Percentiles rank a stretch among this genome's conserved stretches.
phyloP scores from a whole-genome alignment of 163 green algal species.

The Chlorella variabilis region DNA sequence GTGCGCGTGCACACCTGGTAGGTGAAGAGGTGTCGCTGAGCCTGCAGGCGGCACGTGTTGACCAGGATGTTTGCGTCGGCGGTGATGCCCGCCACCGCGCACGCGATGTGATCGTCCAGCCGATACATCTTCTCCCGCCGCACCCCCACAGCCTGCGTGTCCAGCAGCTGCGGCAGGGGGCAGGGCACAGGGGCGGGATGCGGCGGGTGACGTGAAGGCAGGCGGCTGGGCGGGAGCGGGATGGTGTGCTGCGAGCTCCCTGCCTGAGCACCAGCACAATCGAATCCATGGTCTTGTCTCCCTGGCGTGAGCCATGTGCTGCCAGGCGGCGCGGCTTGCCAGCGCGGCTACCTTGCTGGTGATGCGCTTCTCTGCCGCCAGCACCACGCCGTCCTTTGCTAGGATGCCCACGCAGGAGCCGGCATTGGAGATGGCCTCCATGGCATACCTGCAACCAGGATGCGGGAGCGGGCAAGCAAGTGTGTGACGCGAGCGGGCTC shows the following conservation, averaged over 20 bases:
- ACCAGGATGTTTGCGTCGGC: constrained; percentile 99
- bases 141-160: constrained; percentile 91
- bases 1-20: constrained; percentile 71
- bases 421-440: constrained; percentile 99
- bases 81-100: constrained; percentile 96
- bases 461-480: neutral
- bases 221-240: too few relatives aligned
- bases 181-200: neutral
- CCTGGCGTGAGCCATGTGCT: too few relatives aligned
- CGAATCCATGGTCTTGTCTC: too few relatives aligned
- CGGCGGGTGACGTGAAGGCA: too few relatives aligned
- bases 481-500: constrained; percentile 31
- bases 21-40: constrained; percentile 89
- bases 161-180: constrained; percentile 80
- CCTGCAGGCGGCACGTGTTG: constrained; percentile 89
- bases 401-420: constrained; percentile 94
- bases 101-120: constrained; percentile 97
- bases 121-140: constrained; percentile 98
- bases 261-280: too few relatives aligned
- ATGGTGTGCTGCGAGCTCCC: too few relatives aligned
- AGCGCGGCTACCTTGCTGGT: constrained; percentile 94
- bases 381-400: constrained; percentile 92
- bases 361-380: constrained; percentile 98
- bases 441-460: constrained; percentile 82
- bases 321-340: too few relatives aligned